Percentiles rank a stretch among this genome's conserved stretches.
Conservation (phyloP, 1,139 yeast genomes). For the Candida tunisiensis region DNA sequence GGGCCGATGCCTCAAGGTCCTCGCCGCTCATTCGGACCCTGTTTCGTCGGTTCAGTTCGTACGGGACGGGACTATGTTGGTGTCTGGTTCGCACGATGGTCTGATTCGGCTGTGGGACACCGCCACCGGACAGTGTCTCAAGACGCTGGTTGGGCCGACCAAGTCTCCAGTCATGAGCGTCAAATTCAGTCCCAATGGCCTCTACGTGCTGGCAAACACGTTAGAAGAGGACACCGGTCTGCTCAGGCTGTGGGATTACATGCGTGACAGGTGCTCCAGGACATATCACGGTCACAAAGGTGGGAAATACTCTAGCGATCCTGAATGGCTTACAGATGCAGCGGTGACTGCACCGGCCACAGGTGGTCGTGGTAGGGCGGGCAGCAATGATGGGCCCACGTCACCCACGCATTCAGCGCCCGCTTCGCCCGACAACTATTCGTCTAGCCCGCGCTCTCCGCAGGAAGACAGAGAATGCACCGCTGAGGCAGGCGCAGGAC, state of each 20-base stretch:
- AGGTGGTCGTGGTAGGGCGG: too few relatives aligned
- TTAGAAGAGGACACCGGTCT: constrained; percentile 50
- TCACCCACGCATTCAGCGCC: too few relatives aligned
- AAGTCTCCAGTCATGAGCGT: constrained; percentile 59
- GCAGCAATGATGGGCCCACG: too few relatives aligned
- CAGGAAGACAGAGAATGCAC: constrained; percentile 18
- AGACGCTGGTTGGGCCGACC: constrained; percentile 51
- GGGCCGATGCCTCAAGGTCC: constrained; percentile 56
- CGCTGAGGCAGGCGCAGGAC: too few relatives aligned
- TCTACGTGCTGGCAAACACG: constrained; percentile 26
- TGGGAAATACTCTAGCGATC: too few relatives aligned
- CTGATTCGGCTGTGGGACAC: constrained; percentile 74
- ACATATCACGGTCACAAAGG: constrained; percentile 14
- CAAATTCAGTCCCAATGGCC: constrained; percentile 67
- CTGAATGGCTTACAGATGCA: too few relatives aligned
- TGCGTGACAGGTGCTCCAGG: constrained; percentile 19
- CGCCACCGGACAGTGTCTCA: constrained; percentile 78
- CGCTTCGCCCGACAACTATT: too few relatives aligned
- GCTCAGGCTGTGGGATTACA: constrained; percentile 54
- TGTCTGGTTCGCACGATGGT: constrained; percentile 87
- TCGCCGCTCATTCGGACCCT: constrained; percentile 92
- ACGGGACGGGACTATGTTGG: constrained; percentile 70
- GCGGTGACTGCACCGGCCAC: too few relatives aligned
- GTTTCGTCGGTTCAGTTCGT: constrained; percentile 57
- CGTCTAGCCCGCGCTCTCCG: constrained; percentile 8